Evolutionary conservation across 352 stramenopile genomes (phyloP).

Genomic region (Globisporangium lucens): DNA sequence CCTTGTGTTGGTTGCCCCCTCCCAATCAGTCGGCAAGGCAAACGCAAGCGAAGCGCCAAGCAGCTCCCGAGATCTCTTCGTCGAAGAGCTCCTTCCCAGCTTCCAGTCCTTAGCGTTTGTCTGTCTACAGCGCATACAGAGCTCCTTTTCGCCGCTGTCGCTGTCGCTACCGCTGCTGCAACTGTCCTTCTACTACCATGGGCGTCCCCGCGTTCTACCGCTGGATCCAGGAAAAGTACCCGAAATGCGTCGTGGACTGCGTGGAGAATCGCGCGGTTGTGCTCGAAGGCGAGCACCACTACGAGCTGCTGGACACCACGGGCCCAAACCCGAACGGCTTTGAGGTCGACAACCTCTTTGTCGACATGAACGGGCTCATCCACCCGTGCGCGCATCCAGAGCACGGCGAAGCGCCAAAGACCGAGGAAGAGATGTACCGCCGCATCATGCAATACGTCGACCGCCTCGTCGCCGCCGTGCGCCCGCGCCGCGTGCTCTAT

Average conservation of each 20-base stretch:
- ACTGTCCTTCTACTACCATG: constrained; percentile 51
- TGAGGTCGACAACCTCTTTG: constrained; percentile 98
- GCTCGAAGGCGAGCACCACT: constrained; percentile 79
- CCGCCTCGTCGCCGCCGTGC: constrained; percentile 92
- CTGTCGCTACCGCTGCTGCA: neutral
- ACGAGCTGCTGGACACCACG: constrained; percentile 72
- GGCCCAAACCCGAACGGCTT: constrained; percentile 93
- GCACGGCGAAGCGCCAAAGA: constrained; percentile 86
- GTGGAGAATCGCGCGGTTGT: constrained; percentile 66
- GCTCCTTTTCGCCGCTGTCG: too few relatives aligned
- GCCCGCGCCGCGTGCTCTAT: constrained; percentile 95
- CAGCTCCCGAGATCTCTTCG: constrained; percentile 18
- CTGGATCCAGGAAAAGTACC: constrained; percentile 99
- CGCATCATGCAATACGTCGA: constrained; percentile 97
- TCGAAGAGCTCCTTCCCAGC: neutral
- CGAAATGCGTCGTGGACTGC: constrained; percentile 95
- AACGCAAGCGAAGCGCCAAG: constrained; percentile 1
- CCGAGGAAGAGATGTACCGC: constrained; percentile 98
- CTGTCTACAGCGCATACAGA: neutral
- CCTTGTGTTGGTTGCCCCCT: neutral
- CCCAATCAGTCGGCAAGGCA: constrained; percentile 10
- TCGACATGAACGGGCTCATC: constrained; percentile 99
- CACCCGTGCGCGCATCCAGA: constrained; percentile 98
- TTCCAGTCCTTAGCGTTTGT: neutral
- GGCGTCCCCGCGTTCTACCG: constrained; percentile 99